Percentiles rank a stretch among this genome's conserved stretches.
phyloP scores from a whole-genome alignment of 73 alveolate species.

The Urostyla sp. region DNA sequence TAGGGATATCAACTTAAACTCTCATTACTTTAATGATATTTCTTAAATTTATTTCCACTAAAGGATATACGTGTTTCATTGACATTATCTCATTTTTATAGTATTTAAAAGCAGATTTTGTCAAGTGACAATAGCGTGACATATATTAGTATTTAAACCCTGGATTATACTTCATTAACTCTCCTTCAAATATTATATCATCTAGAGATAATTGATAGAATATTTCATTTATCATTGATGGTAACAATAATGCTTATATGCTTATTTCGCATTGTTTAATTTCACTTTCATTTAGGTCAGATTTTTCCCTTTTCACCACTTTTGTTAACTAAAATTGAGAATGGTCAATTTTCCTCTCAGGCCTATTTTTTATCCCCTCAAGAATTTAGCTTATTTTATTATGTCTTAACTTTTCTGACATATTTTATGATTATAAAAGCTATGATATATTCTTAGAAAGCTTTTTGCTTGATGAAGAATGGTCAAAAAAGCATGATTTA shows the following conservation, averaged over 20 bases:
- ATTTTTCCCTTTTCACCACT: too few species aligned
- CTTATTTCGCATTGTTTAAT: too few species aligned
- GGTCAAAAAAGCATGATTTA: too few species aligned
- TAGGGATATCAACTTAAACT: conserved; percentile 24
- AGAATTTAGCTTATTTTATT: neutral
- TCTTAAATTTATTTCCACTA: neutral
- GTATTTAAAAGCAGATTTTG: conserved; percentile 32
- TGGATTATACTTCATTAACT: conserved; percentile 20
- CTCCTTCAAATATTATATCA: conserved; percentile 49
- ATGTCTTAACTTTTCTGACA: too few species aligned
- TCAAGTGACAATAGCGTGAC: neutral
- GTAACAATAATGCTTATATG: conserved; percentile 1
- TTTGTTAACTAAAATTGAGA: too few species aligned
- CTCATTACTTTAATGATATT: conserved; percentile 11
- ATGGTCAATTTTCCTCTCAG: neutral
- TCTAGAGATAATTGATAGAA: neutral
- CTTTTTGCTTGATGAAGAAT: too few species aligned
- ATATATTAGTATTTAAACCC: conserved; percentile 7
- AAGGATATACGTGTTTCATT: conserved; percentile 22
- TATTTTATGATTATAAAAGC: too few species aligned
- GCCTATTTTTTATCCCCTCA: neutral
- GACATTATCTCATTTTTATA: conserved; percentile 40
- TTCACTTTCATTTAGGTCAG: neutral
- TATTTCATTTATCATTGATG: neutral
- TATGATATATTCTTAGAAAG: too few species aligned